A percentile compares a stretch with the other conserved stretches of the same genome.
Conservation (phyloP, 768 basidiomycete species). For the Baorangia bicolor region DNA sequence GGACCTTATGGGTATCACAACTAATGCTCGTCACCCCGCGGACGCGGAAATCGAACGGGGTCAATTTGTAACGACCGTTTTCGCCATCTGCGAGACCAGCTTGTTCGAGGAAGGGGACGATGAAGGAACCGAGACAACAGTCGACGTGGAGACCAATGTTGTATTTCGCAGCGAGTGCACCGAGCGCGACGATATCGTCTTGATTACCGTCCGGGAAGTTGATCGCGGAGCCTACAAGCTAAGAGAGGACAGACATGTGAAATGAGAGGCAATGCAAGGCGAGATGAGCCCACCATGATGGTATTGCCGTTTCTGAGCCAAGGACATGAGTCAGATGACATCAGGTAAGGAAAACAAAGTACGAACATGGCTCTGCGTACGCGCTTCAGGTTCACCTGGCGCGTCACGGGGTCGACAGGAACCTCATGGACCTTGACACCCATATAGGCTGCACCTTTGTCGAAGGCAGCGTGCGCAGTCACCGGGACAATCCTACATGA, state of each 20-base stretch:
- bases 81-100: slow-evolving; percentile 66
- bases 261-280: background rate
- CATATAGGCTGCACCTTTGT: slow-evolving; percentile 88
- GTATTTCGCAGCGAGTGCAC: slow-evolving; percentile 66
- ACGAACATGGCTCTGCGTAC: slow-evolving; percentile 88
- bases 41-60: slow-evolving; percentile 88
- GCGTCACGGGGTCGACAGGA: slow-evolving; percentile 73
- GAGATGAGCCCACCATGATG: slow-evolving; percentile 59
- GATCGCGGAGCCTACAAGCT: slow-evolving; percentile 84
- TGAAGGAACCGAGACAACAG: slow-evolving; percentile 92
- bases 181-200: slow-evolving; percentile 82
- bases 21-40: slow-evolving; percentile 92
- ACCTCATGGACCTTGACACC: slow-evolving; percentile 87
- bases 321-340: slow-evolving; percentile 1
- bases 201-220: slow-evolving; percentile 87
- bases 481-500: slow-evolving; percentile 69
- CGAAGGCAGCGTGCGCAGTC: slow-evolving; percentile 92
- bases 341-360: background rate
- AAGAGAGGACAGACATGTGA: background rate
- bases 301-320: slow-evolving; percentile 75
- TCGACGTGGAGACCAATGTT: slow-evolving; percentile 91
- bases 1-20: no score
- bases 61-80: slow-evolving; percentile 51
- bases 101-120: slow-evolving; percentile 87
- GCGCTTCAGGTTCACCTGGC: slow-evolving; percentile 72